Percentiles rank a stretch among this genome's conserved stretches.
phyloP scores from a whole-genome alignment of 139 green algal species.

The Chlamydomonas applanata region DNA sequence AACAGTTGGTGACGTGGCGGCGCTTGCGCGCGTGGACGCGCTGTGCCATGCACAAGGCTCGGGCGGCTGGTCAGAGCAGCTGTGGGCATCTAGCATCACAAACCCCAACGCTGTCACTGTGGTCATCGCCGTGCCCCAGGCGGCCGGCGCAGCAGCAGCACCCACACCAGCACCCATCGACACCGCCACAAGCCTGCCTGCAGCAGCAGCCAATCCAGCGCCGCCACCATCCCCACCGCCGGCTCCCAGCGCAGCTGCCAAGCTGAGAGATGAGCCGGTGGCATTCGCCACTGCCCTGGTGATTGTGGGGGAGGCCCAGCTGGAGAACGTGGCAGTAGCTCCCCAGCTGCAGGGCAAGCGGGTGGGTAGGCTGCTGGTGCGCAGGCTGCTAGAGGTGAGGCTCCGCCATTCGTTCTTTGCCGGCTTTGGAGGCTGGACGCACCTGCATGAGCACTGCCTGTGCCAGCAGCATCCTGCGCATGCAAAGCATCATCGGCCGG shows the following conservation, averaged over 20 bases:
- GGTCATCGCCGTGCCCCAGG: too few relatives aligned
- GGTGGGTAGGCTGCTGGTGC: neutral
- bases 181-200: too few relatives aligned
- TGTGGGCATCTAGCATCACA: neutral
- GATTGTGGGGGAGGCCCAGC: neutral
- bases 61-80: neutral
- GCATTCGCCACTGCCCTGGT: neutral
- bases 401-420: neutral
- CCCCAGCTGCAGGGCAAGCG: neutral
- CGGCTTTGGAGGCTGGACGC: neutral
- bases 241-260: neutral
- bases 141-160: too few relatives aligned
- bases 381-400: neutral
- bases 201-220: too few relatives aligned
- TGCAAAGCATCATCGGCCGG: neutral
- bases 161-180: too few relatives aligned
- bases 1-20: neutral
- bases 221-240: too few relatives aligned
- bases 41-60: neutral
- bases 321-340: constrained; percentile 1
- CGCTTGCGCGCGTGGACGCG: neutral
- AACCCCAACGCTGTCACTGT: neutral
- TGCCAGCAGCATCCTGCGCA: neutral
- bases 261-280: neutral
- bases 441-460: too few relatives aligned